Evolutionary conservation across 176 grass and related monocot species (phyloP).

Genomic region (Cenchrus purpureus): DNA sequence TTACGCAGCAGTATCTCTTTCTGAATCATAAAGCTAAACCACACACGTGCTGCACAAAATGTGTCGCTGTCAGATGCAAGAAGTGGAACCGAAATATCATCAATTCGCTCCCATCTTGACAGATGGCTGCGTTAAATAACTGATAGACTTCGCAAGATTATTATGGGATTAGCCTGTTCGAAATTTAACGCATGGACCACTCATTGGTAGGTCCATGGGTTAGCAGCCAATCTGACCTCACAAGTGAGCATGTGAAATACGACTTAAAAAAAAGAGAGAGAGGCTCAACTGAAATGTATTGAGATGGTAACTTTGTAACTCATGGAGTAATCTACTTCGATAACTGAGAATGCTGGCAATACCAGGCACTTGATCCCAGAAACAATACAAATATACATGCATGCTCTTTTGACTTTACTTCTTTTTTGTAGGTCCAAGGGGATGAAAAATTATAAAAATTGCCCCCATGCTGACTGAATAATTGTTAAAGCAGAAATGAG

Average conservation of each 20-base stretch:
- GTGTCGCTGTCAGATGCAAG: not conserved
- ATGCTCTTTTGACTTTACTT: conserved; percentile 34
- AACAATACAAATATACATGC: conserved; percentile 29
- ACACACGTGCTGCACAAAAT: not conserved
- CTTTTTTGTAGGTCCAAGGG: not conserved
- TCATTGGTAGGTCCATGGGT: conserved; percentile 3
- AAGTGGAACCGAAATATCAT: conserved; percentile 4
- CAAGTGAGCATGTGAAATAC: conserved; percentile 9
- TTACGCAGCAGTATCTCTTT: not conserved
- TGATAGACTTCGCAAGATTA: conserved; percentile 2
- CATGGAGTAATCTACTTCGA: not conserved
- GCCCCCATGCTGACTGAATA: not conserved
- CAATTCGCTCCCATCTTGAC: conserved; percentile 16
- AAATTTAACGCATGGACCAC: not conserved
- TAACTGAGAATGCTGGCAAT: not conserved
- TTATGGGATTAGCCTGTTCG: conserved; percentile 6
- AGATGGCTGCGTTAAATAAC: conserved; percentile 12
- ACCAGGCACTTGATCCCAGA: conserved; percentile 38
- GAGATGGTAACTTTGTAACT: not conserved
- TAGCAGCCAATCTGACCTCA: not conserved
- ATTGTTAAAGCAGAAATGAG: not conserved
- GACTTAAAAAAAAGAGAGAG: not conserved
- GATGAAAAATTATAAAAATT: not conserved
- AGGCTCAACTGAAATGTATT: not conserved
- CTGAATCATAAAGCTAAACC: not conserved